Percentiles rank a stretch among this genome's conserved stretches.
phyloP scores from a whole-genome alignment of 352 stramenopile species.

The Globisporangium mamillatum region DNA sequence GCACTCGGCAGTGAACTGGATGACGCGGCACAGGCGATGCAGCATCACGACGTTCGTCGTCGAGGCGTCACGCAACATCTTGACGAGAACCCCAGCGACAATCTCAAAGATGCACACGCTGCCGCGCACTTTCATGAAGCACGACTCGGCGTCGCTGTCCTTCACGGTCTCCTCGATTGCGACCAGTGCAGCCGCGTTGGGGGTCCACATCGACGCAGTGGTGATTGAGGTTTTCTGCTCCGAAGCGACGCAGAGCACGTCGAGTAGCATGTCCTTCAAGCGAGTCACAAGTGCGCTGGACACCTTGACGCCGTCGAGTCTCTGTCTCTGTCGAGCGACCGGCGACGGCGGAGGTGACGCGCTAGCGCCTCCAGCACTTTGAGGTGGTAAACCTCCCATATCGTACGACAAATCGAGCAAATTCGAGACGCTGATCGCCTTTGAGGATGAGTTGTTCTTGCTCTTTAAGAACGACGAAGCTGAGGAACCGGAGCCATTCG shows the following conservation, averaged over 20 bases:
- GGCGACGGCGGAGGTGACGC: slow-evolving; percentile 33
- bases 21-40: slow-evolving; percentile 44
- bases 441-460: background rate
- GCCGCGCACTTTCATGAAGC: slow-evolving; percentile 46
- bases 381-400: background rate
- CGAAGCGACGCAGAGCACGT: slow-evolving; percentile 32
- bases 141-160: slow-evolving; percentile 33
- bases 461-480: background rate
- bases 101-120: slow-evolving; percentile 61
- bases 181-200: slow-evolving; percentile 40
- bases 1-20: slow-evolving; percentile 53
- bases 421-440: slow-evolving; percentile 19
- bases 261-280: slow-evolving; percentile 53
- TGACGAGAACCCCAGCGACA: slow-evolving; percentile 34
- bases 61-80: slow-evolving; percentile 28
- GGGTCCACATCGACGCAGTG: slow-evolving; percentile 12
- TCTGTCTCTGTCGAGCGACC: slow-evolving; percentile 25
- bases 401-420: slow-evolving; percentile 62
- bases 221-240: slow-evolving; percentile 11
- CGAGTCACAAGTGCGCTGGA: slow-evolving; percentile 36
- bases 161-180: slow-evolving; percentile 58
- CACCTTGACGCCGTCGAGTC: slow-evolving; percentile 45
- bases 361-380: background rate
- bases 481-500: background rate
- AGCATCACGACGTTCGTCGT: slow-evolving; percentile 25